A percentile compares a stretch with the other conserved stretches of the same genome.
These are phyloP conservation scores for Naegleria gruberi DNA, from an alignment of 208 protist genomes.

Conservation along the genomic window DNA sequence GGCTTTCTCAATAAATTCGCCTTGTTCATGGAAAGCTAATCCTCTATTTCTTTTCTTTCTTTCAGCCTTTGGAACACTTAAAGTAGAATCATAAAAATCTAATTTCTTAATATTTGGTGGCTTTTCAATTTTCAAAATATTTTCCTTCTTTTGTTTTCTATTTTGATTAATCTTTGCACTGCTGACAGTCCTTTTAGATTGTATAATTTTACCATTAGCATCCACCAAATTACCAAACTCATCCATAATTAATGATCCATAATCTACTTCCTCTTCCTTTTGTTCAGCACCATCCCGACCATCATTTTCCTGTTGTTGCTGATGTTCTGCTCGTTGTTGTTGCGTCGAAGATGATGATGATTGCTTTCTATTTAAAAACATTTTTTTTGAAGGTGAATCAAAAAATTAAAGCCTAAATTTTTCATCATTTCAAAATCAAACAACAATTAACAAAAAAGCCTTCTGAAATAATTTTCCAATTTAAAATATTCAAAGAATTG, in stretches of 20 bases:
- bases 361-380: too few relatives aligned
- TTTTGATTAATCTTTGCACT: not conserved
- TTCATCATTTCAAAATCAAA: too few relatives aligned
- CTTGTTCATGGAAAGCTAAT: not conserved
- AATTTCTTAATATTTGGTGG: not conserved
- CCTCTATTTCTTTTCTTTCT: not conserved
- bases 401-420: too few relatives aligned
- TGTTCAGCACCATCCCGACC: too few relatives aligned
- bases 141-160: not conserved
- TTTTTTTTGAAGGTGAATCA: too few relatives aligned
- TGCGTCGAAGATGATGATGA: too few relatives aligned
- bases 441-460: too few relatives aligned
- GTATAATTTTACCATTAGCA: not conserved
- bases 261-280: too few relatives aligned
- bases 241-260: not conserved
- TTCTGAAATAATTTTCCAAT: too few relatives aligned
- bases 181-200: not conserved
- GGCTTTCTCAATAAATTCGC: not conserved
- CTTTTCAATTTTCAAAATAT: slow-evolving; percentile 2
- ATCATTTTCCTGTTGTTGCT: too few relatives aligned
- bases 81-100: not conserved
- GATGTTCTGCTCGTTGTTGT: too few relatives aligned
- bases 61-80: not conserved
- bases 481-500: too few relatives aligned
- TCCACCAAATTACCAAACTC: slow-evolving; percentile 16